Evolutionary conservation across 2,329 filamentous ascomycete genomes (phyloP), one percentile per base, ranked within the genome.

Genomic region (Colletotrichum siamense): DNA sequence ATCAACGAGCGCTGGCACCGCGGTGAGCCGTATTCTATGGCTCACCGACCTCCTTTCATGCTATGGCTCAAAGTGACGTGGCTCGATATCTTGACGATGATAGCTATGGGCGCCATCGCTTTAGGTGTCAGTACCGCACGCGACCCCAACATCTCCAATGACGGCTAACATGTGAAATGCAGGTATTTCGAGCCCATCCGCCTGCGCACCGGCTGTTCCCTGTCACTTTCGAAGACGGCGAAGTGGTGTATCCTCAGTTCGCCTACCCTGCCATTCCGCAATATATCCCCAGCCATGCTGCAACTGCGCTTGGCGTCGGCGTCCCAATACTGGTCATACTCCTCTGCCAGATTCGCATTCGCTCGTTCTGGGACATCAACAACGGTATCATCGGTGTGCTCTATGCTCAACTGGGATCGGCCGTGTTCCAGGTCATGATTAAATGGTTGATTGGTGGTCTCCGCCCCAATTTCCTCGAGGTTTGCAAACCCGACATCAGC

Each of bases 381-480:
- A 95, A 95, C 81, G 93, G 90, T 52, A 86, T 92, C 59, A 88
- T 95, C 64, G 94, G 94, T 16, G 88, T 95, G 0, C 84, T 95
- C 0, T 95, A 95, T 86, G 88, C 91, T 0, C 88, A 95, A 76
- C 94, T 95, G 83, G 87, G 89, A 6, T 92, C 92, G 2, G 92
- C 93, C 12, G 91, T 95, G 63, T 95, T 95, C 86, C 94, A 95
- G 80, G 93, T 95, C 79, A 93, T 95, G 81, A 80, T 95, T 82
- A 95, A 95, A 84, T 93, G 91, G 89, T 89, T 95, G 49, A 94
- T 95, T 77, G 94, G 94, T 13, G 94, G 93, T 13, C 86, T 94
- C 24, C 89, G 93, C 16, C 94, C 94, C 2, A 92, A 95, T 82
- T 95, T 95, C 85, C 88, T 95, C 24, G 88, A 87, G n/a, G 93